Evolutionary conservation across 2,329 filamentous ascomycete species (phyloP), one percentile per base, ranked within the genome.

Genomic region (Trichoderma sp.): DNA sequence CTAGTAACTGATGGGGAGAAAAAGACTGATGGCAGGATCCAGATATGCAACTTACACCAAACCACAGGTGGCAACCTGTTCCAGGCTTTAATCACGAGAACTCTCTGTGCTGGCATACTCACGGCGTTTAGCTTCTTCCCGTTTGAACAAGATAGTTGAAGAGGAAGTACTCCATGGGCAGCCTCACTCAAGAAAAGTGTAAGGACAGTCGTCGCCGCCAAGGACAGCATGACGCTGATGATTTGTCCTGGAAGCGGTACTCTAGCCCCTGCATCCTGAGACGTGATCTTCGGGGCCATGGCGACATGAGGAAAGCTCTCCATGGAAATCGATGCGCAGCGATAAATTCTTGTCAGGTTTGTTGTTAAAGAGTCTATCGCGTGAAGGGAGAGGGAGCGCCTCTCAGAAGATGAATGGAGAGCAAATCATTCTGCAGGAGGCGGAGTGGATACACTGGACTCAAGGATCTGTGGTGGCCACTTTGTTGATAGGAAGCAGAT

Each of bases 41-140:
- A 24, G 47, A 32, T 32, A 39, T 3, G n/a, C 3, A 7, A 81
- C 83, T 75, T 78, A 85, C 84, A 73, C 83, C 84, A 85, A 8
- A 83, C 78, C 21, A 84, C 80, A 39, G 82, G 78, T 2, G 84
- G 84, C 36, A 86, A 73, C 69, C 79, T 81, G 39, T 74, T 76
- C 84, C 84, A 86, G 6, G 75, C 73, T 72, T 77, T 83, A 56
- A 85, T 79, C 11, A 76, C 79, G 24, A 80, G 74, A 12, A 79
- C 75, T 73, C 83, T 80, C 63, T 84, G 81, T 18, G 79, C 83
- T 84, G 62, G 18, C 1, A 26, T 5, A 3, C 4, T 14, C 47
- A 47, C 3, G 2, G 21, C 57, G 12, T 1, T 70, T 21, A 70
- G 67, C 57, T 70, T 62, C 57, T 18, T 4, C 30, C n/a, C 8